phyloP scores from a whole-genome alignment of 1,139 yeast genomes.

The Saccharomyces hybrid region DNA sequence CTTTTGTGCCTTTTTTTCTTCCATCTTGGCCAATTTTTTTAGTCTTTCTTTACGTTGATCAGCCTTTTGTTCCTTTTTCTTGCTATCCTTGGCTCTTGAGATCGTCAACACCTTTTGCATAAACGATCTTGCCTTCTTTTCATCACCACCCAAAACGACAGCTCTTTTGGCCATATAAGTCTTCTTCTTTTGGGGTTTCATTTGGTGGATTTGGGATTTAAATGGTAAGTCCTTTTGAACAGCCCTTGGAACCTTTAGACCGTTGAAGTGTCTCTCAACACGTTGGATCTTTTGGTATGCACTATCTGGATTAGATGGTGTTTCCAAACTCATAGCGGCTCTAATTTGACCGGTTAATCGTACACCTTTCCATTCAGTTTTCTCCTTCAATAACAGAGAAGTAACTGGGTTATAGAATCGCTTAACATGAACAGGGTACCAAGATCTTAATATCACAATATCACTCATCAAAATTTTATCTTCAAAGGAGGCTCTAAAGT shows the following conservation, averaged over 20 bases:
- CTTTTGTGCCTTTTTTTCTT: conserved; percentile 63
- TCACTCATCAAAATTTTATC: conserved; percentile 89
- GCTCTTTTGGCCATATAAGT: conserved; percentile 89
- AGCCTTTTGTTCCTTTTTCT: conserved; percentile 64
- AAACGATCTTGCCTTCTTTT: conserved; percentile 84
- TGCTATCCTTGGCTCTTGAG: conserved; percentile 76
- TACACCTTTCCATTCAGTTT: conserved; percentile 93
- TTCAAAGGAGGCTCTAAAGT: conserved; percentile 95
- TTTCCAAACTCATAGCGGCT: conserved; percentile 58
- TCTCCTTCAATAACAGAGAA: conserved; percentile 66
- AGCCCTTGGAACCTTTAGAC: conserved; percentile 75
- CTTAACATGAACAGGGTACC: conserved; percentile 92
- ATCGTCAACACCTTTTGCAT: conserved; percentile 82
- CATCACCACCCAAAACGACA: conserved; percentile 85
- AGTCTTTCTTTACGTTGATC: conserved; percentile 70
- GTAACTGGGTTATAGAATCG: conserved; percentile 94
- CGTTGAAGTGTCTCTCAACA: conserved; percentile 76
- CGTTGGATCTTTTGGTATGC: conserved; percentile 77
- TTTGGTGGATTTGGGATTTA: conserved; percentile 78
- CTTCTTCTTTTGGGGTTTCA: conserved; percentile 81
- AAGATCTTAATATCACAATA: conserved; percentile 80
- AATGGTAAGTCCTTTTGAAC: conserved; percentile 76
- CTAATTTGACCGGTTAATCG: conserved; percentile 89
- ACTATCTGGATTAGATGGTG: conserved; percentile 62
- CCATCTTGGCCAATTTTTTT: conserved; percentile 66